These are phyloP conservation scores for Actinomucor elegans DNA, from an alignment of 371 early-diverging fungal species.

Conservation along the genomic window DNA sequence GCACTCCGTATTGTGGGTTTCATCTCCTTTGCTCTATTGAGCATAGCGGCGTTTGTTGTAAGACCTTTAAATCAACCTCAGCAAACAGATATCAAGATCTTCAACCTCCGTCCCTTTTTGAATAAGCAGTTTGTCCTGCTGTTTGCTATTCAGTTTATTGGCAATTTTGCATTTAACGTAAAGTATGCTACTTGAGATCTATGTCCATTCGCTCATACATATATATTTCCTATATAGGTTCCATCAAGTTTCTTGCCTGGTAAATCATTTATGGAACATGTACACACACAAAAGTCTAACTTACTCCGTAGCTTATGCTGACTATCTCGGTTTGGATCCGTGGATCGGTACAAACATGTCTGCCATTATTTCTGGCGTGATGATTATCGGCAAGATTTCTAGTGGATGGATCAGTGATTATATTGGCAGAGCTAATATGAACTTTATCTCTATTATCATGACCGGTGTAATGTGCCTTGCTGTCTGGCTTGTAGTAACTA, in stretches of 20 bases:
- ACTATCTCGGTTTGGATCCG: conserved; percentile 26
- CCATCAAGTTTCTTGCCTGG: conserved; percentile 20
- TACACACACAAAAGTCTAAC: background rate
- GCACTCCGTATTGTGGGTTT: conserved; percentile 58
- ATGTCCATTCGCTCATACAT: too few species aligned
- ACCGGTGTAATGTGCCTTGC: conserved; percentile 42
- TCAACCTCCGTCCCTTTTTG: conserved; percentile 31
- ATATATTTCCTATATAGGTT: background rate
- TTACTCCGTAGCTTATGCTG: conserved; percentile 33
- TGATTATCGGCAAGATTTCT: conserved; percentile 54
- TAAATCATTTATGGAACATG: conserved; percentile 1
- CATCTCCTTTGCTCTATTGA: conserved; percentile 47
- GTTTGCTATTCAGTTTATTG: conserved; percentile 34
- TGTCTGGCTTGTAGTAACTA: conserved; percentile 40
- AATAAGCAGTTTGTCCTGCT: conserved; percentile 33
- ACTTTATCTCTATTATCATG: conserved; percentile 40
- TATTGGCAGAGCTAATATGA: conserved; percentile 59
- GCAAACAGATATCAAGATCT: conserved; percentile 3
- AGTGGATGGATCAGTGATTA: conserved; percentile 55
- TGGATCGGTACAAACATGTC: conserved; percentile 42
- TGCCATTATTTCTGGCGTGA: conserved; percentile 51
- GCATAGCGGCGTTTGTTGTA: conserved; percentile 45
- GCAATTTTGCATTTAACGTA: conserved; percentile 46
- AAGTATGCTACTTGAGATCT: too few species aligned
- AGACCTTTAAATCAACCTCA: conserved; percentile 42